Evolutionary conservation across 306 rosid species (phyloP), one percentile per base, ranked within the genome.

Genomic region (Cicer bijugum): DNA sequence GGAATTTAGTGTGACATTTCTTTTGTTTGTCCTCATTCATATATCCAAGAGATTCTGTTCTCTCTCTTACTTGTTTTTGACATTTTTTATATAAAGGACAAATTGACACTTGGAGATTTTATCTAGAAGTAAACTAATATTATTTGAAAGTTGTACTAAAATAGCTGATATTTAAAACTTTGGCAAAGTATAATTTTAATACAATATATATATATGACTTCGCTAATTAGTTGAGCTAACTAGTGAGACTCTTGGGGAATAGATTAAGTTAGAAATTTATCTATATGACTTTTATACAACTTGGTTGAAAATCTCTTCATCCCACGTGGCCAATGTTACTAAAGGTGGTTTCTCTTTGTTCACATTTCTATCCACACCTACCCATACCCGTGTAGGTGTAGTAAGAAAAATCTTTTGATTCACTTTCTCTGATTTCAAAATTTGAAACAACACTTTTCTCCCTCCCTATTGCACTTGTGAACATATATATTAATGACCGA

Each of bases 1-100:
- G 84, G 86, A 80, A 59, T 77, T 81, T 81, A 81, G 81, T 77
- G 88, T 81, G 86, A 82, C 79, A 88, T 86, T 74, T 84, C 58
- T 89, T 89, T 85, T 83, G 6, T 71, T 89, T 93, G 98, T 93
- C 91, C 85, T 70, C 79, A 78, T 89, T 91, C 89, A 82, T 86
- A 86, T 78, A 75, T 64, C 77, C 56, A 23, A 37, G 52, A 89
- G 96, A 93, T 91, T 93, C 92, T 84, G 70, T 65, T 64, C 74
- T 77, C 78, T 66, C 77, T 75, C 72, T 51, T 6, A 42, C 66
- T 37, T 52, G 40, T 75, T 23, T 65, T 50, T 28, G 40, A 63
- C 72, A 39, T 53, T 53, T 19, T 12, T 37, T 23, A 28, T 39
- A 69, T 28, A 15, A 68, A 57, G 46, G 6, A 4, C 0, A 57